These are phyloP conservation scores for Mortierella sp. DNA, from an alignment of 371 early-diverging fungal species.

Conservation along the genomic window DNA sequence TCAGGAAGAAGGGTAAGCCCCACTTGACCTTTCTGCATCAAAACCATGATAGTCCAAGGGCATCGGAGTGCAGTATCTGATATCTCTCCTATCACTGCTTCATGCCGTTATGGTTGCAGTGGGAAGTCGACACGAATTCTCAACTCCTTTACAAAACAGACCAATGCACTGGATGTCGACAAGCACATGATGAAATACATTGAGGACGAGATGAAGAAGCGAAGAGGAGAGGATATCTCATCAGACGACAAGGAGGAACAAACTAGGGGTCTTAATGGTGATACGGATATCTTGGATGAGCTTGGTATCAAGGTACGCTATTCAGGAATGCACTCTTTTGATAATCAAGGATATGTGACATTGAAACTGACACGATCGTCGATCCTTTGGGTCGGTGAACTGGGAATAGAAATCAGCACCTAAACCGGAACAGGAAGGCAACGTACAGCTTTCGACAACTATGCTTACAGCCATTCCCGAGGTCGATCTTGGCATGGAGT, in stretches of 20 bases:
- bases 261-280: constrained; percentile 73
- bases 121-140: constrained; percentile 59
- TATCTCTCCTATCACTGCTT: not conserved
- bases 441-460: constrained; percentile 85
- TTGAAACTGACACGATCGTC: too few species aligned
- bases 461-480: constrained; percentile 96
- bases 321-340: too few species aligned
- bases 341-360: too few species aligned
- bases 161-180: constrained; percentile 86
- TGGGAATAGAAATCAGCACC: constrained; percentile 34
- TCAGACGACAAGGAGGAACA: constrained; percentile 47
- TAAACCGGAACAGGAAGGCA: constrained; percentile 83
- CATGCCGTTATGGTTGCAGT: constrained; percentile 17
- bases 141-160: constrained; percentile 84
- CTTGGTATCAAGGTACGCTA: constrained; percentile 39
- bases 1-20: constrained; percentile 32
- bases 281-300: constrained; percentile 80
- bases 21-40: too few species aligned
- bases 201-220: constrained; percentile 76
- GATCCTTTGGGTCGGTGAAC: too few species aligned
- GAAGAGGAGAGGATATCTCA: constrained; percentile 55
- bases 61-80: too few species aligned
- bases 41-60: too few species aligned
- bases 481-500: constrained; percentile 91
- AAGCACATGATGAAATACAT: constrained; percentile 92